Conservation (phyloP, 1,284 basidiomycete genomes). For the Cryptococcus amylolentus region DNA sequence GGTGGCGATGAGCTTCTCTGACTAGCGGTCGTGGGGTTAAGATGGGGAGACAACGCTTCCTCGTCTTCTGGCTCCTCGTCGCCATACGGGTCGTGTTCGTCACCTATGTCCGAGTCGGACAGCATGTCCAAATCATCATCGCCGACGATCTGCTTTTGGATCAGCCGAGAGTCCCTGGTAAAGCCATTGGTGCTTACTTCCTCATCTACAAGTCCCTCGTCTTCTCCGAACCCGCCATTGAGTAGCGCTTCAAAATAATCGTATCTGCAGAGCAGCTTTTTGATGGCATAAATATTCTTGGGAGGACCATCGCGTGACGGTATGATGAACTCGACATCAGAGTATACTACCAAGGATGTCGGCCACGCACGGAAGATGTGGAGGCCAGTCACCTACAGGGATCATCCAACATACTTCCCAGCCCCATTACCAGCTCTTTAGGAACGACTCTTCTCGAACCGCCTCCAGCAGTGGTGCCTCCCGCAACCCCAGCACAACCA, state of each 20-base stretch:
- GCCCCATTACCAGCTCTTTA: constrained; percentile 52
- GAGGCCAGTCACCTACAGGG: constrained; percentile 40
- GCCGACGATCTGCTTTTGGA: neutral
- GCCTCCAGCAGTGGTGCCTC: constrained; percentile 38
- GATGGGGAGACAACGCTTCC: neutral
- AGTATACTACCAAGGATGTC: constrained; percentile 56
- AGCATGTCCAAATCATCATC: constrained; percentile 35
- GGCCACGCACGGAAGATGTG: neutral
- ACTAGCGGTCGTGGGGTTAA: neutral
- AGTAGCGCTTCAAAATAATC: constrained; percentile 65
- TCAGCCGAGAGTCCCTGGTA: neutral
- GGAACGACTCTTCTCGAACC: constrained; percentile 44
- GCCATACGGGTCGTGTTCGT: constrained; percentile 13
- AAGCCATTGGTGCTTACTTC: constrained; percentile 15
- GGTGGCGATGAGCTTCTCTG: neutral
- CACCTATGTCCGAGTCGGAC: constrained; percentile 48
- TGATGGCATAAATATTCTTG: constrained; percentile 56
- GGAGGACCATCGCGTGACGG: constrained; percentile 1
- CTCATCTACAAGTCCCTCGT: constrained; percentile 22
- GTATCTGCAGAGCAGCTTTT: constrained; percentile 63
- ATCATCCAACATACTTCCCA: constrained; percentile 73
- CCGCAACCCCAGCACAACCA: constrained; percentile 42
- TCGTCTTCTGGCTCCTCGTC: neutral
- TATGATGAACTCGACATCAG: constrained; percentile 73
- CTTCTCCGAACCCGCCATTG: constrained; percentile 43